Evolutionary conservation across 805 yeast genomes (phyloP).

Genomic region (Ogataea minuta): DNA sequence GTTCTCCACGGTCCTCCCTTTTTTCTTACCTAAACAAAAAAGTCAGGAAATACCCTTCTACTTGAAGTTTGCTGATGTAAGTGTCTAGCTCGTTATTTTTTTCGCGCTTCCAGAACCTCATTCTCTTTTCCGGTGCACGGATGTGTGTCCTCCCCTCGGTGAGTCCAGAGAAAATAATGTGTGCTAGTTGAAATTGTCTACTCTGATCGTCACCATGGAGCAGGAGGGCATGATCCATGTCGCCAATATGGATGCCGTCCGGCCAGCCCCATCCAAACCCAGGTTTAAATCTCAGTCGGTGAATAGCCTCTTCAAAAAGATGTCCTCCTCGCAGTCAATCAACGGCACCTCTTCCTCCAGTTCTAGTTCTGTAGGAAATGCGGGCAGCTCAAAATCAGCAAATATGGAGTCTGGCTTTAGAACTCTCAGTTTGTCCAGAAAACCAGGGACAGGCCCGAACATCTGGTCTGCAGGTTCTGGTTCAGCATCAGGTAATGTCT

Average conservation of each 20-base stretch:
- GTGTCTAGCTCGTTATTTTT: not conserved
- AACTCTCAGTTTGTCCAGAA: conserved; percentile 12
- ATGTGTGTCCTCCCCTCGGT: conserved; percentile 1
- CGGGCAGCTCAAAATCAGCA: conserved; percentile 4
- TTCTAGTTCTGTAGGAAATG: conserved; percentile 2
- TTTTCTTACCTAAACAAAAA: conserved; percentile 12
- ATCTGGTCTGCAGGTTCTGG: conserved; percentile 8
- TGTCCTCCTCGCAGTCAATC: conserved; percentile 10
- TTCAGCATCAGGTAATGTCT: conserved; percentile 8
- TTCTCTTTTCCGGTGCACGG: conserved; percentile 6
- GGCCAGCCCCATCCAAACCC: conserved; percentile 13
- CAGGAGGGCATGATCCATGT: conserved; percentile 7
- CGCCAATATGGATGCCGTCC: conserved; percentile 4
- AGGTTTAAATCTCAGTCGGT: conserved; percentile 31
- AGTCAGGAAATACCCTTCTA: not conserved
- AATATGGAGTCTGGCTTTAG: conserved; percentile 14
- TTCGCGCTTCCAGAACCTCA: not conserved
- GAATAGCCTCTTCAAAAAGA: conserved; percentile 25
- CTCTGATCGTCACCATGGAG: conserved; percentile 5
- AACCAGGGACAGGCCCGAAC: conserved; percentile 6
- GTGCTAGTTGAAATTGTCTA: conserved; percentile 5
- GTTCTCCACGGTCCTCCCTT: not conserved
- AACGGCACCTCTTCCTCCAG: conserved; percentile 1
- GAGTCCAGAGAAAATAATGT: conserved; percentile 7
- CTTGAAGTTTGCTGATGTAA: conserved; percentile 11